Conservation (phyloP, 2,329 filamentous ascomycete species). For the Phialophora verrucosa region DNA sequence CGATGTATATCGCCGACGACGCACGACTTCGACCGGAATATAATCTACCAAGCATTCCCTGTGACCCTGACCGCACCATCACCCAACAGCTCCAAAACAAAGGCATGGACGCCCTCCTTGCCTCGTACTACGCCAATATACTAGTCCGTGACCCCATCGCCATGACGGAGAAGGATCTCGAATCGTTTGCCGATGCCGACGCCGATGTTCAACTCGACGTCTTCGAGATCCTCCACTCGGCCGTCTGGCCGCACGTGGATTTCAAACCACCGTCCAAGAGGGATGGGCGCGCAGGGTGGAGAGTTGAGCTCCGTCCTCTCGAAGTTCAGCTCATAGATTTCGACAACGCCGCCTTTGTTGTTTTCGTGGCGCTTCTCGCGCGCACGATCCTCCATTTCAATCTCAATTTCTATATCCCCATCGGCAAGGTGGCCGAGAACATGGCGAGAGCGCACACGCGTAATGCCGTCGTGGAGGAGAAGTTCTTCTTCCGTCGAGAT, state of each 20-base stretch:
- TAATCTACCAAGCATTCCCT: conserved; percentile 63
- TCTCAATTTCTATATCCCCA: conserved; percentile 93
- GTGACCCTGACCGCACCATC: conserved; percentile 60
- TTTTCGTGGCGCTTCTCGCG: conserved; percentile 94
- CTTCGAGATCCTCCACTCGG: conserved; percentile 93
- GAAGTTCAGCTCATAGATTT: conserved; percentile 98
- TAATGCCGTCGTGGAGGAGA: conserved; percentile 79
- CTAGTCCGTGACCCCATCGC: conserved; percentile 97
- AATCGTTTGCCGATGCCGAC: conserved; percentile 58
- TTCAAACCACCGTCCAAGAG: conserved; percentile 92
- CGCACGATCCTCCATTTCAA: conserved; percentile 90
- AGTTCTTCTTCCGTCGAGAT: conserved; percentile 91
- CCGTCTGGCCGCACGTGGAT: conserved; percentile 98
- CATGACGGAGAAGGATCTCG: conserved; percentile 85
- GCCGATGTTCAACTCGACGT: conserved; percentile 78
- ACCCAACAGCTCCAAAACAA: conserved; percentile 77
- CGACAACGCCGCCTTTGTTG: conserved; percentile 93
- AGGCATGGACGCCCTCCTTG: conserved; percentile 91
- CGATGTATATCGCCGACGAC: conserved; percentile 85
- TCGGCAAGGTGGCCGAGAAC: conserved; percentile 84
- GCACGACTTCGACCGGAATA: conserved; percentile 69
- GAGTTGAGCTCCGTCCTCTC: conserved; percentile 96
- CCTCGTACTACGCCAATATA: conserved; percentile 95
- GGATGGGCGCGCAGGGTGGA: conserved; percentile 84
- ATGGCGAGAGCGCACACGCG: conserved; percentile 91